Conservation (phyloP, 2,329 filamentous ascomycete genomes). For the Ustulina deusta region DNA sequence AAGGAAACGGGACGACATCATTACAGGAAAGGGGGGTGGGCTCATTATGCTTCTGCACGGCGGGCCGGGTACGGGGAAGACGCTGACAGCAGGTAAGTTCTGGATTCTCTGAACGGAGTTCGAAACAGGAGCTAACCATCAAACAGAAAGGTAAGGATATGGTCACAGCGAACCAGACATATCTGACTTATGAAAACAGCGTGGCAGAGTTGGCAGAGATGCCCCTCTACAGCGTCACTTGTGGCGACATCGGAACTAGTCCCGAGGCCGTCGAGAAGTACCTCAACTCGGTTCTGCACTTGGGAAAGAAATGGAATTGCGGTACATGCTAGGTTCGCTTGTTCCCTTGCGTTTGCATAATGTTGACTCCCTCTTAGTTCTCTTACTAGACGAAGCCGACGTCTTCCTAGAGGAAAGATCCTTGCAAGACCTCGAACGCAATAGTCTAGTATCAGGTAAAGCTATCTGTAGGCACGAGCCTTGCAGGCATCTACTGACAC, state of each 20-base stretch:
- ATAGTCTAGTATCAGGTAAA: constrained; percentile 21
- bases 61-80: constrained; percentile 27
- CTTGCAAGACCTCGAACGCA: constrained; percentile 19
- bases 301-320: constrained; percentile 26
- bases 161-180: not conserved
- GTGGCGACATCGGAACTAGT: constrained; percentile 29
- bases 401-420: constrained; percentile 23
- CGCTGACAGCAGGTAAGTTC: constrained; percentile 18
- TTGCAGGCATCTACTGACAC: not conserved
- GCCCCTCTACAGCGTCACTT: constrained; percentile 25
- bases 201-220: constrained; percentile 30
- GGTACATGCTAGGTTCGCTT: constrained; percentile 3
- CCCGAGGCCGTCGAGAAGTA: constrained; percentile 23
- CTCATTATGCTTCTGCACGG: constrained; percentile 27
- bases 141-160: not conserved
- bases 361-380: not conserved
- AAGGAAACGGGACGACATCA: constrained; percentile 8
- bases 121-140: not conserved
- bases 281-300: constrained; percentile 19
- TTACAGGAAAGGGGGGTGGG: constrained; percentile 28
- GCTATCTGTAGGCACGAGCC: not conserved
- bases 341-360: not conserved
- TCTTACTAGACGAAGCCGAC: constrained; percentile 31
- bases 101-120: not conserved
- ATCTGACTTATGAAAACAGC: constrained; percentile 12